A percentile compares a stretch with the other conserved stretches of the same genome.
Evolutionary conservation across 2,329 filamentous ascomycete species (phyloP).

Genomic region (Mycocentrospora acerina): DNA sequence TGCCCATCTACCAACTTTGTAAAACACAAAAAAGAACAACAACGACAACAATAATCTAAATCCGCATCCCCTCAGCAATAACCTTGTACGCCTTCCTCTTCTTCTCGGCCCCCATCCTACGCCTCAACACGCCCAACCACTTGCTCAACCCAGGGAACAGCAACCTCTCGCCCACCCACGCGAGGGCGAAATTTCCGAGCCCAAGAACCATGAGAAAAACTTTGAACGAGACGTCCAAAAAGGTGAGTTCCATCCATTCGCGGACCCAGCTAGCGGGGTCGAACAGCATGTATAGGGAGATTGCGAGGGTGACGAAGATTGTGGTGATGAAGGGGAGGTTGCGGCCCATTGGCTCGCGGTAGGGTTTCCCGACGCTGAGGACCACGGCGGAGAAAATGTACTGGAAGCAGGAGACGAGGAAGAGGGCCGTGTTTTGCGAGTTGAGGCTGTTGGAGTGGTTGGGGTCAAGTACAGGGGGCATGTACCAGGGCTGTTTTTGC

Average conservation of each 20-base stretch:
- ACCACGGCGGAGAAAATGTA: slow-evolving; percentile 91
- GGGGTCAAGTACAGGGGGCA: slow-evolving; percentile 73
- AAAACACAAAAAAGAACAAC: no score
- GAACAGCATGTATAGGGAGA: slow-evolving; percentile 80
- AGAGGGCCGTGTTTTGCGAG: slow-evolving; percentile 89
- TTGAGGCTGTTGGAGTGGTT: slow-evolving; percentile 85
- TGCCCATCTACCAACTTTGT: no score
- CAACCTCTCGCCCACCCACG: slow-evolving; percentile 71
- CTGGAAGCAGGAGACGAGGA: slow-evolving; percentile 88
- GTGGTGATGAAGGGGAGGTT: slow-evolving; percentile 87
- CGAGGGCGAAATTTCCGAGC: slow-evolving; percentile 64
- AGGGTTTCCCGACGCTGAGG: slow-evolving; percentile 87
- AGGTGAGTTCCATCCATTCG: slow-evolving; percentile 81
- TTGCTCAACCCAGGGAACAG: slow-evolving; percentile 70
- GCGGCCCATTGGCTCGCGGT: slow-evolving; percentile 74
- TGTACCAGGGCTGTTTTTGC: slow-evolving; percentile 78
- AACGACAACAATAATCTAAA: no score
- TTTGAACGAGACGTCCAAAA: slow-evolving; percentile 71
- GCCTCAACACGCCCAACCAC: slow-evolving; percentile 63
- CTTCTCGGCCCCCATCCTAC: slow-evolving; percentile 59
- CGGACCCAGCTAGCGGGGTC: slow-evolving; percentile 69
- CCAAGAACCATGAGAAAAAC: slow-evolving; percentile 72
- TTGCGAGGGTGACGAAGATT: slow-evolving; percentile 65
- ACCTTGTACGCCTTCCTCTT: slow-evolving; percentile 86
- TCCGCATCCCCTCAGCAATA: slow-evolving; percentile 50